Base-by-base conservation (phyloP, 140 eudicot genomes). In the Oenanthe javanica region DNA sequence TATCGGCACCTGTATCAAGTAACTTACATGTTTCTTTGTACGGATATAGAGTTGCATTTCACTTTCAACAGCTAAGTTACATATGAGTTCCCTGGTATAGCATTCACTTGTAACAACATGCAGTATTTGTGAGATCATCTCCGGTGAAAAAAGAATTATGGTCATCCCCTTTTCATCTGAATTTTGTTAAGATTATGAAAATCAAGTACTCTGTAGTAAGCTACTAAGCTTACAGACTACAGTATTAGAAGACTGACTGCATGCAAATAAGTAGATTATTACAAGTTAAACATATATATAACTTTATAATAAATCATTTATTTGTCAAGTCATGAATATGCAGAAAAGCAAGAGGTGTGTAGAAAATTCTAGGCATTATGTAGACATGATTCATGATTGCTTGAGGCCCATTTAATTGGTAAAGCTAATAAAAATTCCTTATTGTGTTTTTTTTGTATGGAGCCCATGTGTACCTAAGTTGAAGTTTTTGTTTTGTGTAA, bases 11-110 rank as follows among this genome's bases (percentile, higher is more conserved):
- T 85, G 97, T 10, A 88, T 84, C 67, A 75, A 87, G 75, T 81
- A 95, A 82, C 88, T 89, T 63, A 87, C 76, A 73, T 85, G 92
- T 84, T 88, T 88, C 96, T 83, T 82, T 89, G 91, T 23, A 91
- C 97, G 0, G 97, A 87, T 82, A 92, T 31, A 31, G 85, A 83
- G 96, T 89, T n/a, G 97, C 99, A 75, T 89, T 91, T 84, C 86
- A 84, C 93, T 84, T 79, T 87, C 91, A 43, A 95, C 86, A 64
- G 99, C 97, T 12, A 81, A 31, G 93, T 89, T 95, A 97, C 90
- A 92, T 76, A 85, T 88, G 97, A 67, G 99, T 92, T 82, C 92
- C 99, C 96, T 92, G 86, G 64, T 6, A 19, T 31, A 31, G 5
- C 19, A 55, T 55, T 4, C 23, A 55, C 9, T 55, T 31, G 36